Percentiles rank a stretch among this genome's conserved stretches.
phyloP scores from a whole-genome alignment of 2,329 filamentous ascomycete species.

The Aaosphaeria pasadenensis region DNA sequence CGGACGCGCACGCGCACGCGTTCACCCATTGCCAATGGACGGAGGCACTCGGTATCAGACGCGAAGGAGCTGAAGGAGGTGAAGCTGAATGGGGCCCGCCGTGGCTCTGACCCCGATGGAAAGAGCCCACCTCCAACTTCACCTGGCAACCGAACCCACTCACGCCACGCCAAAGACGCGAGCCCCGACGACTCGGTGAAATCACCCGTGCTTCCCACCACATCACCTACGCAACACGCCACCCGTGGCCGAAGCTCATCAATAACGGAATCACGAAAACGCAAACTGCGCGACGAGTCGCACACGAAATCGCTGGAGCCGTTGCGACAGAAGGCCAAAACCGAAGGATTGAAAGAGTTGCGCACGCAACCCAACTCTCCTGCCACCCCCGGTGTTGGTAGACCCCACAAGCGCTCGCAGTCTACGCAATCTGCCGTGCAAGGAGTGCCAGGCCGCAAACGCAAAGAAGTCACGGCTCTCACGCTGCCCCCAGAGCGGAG shows the following conservation, averaged over 20 bases:
- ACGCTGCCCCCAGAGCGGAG: conserved; percentile 27
- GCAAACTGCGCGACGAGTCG: conserved; percentile 38
- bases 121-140: conserved; percentile 34
- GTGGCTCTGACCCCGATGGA: conserved; percentile 25
- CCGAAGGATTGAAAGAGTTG: conserved; percentile 30
- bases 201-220: conserved; percentile 21
- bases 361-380: conserved; percentile 32
- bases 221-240: conserved; percentile 23
- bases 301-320: conserved; percentile 34
- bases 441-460: conserved; percentile 28
- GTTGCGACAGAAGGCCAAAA: conserved; percentile 39
- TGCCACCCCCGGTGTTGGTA: conserved; percentile 28
- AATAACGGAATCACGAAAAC: conserved; percentile 38
- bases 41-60: conserved; percentile 18
- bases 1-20: conserved; percentile 6
- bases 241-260: conserved; percentile 37
- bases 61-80: conserved; percentile 7
- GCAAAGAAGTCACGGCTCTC: conserved; percentile 29
- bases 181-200: conserved; percentile 27
- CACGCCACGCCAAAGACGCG: conserved; percentile 32
- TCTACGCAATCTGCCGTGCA: conserved; percentile 35
- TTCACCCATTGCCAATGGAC: conserved; percentile 25
- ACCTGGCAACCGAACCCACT: conserved; percentile 31
- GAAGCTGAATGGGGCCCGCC: conserved; percentile 28
- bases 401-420: conserved; percentile 37